phyloP scores from a whole-genome alignment of 2,329 filamentous ascomycete species.

The Nectriaceae sp. region DNA sequence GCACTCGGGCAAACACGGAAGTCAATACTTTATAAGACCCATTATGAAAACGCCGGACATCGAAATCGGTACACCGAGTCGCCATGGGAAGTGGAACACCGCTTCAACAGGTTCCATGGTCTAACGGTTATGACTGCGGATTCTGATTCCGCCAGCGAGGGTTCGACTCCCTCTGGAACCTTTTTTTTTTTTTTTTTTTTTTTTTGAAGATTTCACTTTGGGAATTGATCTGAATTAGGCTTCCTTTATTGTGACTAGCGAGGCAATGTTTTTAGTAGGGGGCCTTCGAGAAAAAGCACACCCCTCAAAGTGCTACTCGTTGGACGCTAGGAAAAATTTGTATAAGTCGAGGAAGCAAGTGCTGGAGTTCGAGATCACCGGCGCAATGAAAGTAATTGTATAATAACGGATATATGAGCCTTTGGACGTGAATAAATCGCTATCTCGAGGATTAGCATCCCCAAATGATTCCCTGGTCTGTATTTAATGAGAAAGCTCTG shows the following conservation, averaged over 20 bases:
- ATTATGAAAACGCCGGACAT: background rate
- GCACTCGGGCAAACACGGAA: no score
- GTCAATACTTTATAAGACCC: background rate
- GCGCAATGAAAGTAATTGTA: no score
- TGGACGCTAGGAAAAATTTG: no score
- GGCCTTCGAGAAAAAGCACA: no score
- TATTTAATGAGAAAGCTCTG: no score
- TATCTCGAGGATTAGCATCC: no score
- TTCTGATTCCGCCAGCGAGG: constrained; percentile 32
- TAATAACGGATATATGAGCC: no score
- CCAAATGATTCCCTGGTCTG: no score
- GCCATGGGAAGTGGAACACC: constrained; percentile 8
- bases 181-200: constrained; percentile 8
- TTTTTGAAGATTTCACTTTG: background rate
- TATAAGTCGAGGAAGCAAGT: no score
- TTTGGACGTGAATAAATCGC: no score
- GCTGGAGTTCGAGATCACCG: no score
- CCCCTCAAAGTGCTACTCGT: background rate
- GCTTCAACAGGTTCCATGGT: constrained; percentile 17
- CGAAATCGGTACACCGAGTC: background rate
- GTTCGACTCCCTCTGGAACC: constrained; percentile 29
- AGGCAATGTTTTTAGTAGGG: no score
- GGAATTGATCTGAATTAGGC: background rate
- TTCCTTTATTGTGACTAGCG: background rate
- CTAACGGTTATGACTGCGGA: constrained; percentile 30